phyloP scores from a whole-genome alignment of 371 early-diverging fungal species.

The Neoconidiobolus thromboides region DNA sequence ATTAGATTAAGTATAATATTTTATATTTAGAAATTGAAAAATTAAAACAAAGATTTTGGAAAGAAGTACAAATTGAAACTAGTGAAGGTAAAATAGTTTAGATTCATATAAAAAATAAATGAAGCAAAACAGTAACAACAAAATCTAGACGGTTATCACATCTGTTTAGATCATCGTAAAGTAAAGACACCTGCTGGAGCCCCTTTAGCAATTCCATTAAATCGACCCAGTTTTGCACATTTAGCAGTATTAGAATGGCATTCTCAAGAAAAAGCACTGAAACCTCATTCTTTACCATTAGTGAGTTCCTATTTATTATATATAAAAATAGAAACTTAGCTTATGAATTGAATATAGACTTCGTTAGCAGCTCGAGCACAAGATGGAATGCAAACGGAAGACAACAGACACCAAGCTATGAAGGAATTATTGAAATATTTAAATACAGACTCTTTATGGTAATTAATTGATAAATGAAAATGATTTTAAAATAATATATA shows the following conservation, averaged over 20 bases:
- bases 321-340: neutral
- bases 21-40: slow-evolving; percentile 1
- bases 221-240: slow-evolving; percentile 42
- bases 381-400: slow-evolving; percentile 41
- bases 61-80: neutral
- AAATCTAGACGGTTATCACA: slow-evolving; percentile 24
- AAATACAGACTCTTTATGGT: slow-evolving; percentile 76
- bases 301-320: slow-evolving; percentile 16
- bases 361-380: slow-evolving; percentile 66
- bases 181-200: slow-evolving; percentile 71
- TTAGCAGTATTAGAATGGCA: slow-evolving; percentile 91
- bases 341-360: slow-evolving; percentile 27
- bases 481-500: neutral
- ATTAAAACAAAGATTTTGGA: slow-evolving; percentile 4
- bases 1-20: neutral
- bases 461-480: slow-evolving; percentile 2
- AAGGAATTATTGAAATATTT: slow-evolving; percentile 55
- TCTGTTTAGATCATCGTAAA: slow-evolving; percentile 56
- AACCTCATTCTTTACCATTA: slow-evolving; percentile 72
- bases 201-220: slow-evolving; percentile 31
- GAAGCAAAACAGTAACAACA: neutral
- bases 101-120: neutral
- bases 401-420: slow-evolving; percentile 39
- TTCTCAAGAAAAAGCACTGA: slow-evolving; percentile 48
- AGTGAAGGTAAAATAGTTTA: neutral